phyloP scores from a whole-genome alignment of 176 grass and related monocot genomes.

The Dactylis glomerata region DNA sequence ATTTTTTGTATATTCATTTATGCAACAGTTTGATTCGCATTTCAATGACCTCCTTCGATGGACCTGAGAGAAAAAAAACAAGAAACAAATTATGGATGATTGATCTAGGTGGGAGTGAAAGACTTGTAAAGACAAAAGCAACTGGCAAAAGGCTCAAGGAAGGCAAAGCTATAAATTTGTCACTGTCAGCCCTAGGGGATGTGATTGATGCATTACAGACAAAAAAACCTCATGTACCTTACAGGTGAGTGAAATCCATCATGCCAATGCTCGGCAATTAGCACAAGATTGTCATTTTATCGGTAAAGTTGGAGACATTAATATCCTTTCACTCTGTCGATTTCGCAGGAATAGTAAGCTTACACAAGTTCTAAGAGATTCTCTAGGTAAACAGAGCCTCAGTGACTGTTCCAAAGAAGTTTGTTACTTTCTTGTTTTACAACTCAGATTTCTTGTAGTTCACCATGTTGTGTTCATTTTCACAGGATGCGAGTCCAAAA shows the following conservation, averaged over 20 bases:
- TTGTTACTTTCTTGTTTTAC: conserved; percentile 28
- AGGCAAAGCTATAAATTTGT: conserved; percentile 98
- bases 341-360: conserved; percentile 93
- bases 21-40: conserved; percentile 88
- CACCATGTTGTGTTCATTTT: conserved; percentile 27
- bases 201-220: conserved; percentile 85
- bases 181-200: conserved; percentile 94
- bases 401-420: not conserved
- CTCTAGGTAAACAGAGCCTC: conserved; percentile 64
- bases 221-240: conserved; percentile 83
- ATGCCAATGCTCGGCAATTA: conserved; percentile 1
- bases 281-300: not conserved
- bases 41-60: conserved; percentile 56
- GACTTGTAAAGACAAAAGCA: conserved; percentile 91
- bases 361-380: conserved; percentile 95
- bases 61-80: conserved; percentile 61
- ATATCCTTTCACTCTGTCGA: conserved; percentile 10
- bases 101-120: conserved; percentile 95
- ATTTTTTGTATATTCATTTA: conserved; percentile 21
- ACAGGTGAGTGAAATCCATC: conserved; percentile 53
- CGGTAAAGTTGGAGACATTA: not conserved
- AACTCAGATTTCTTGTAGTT: conserved; percentile 26
- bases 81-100: conserved; percentile 98
- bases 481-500: conserved; percentile 92
- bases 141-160: conserved; percentile 91